phyloP scores from a whole-genome alignment of 2,329 filamentous ascomycete species.

The Hortaea sp. region DNA sequence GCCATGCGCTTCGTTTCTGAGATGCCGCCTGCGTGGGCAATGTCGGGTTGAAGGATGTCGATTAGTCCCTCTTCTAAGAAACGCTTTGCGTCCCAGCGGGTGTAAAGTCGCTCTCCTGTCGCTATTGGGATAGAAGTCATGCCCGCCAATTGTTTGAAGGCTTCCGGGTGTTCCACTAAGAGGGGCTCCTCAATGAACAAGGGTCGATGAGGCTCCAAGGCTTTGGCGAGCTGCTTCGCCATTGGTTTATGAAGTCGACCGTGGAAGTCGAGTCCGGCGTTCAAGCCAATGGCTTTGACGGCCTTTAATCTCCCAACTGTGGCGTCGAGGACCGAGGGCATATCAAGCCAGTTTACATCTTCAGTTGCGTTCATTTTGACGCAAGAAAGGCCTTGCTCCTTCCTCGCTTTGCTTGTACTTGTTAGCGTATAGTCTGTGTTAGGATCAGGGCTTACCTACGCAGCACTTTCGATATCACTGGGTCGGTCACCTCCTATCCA shows the following conservation, averaged over 20 bases:
- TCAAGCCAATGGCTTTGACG: conserved; percentile 60
- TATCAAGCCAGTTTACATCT: conserved; percentile 66
- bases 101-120: conserved; percentile 61
- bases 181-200: conserved; percentile 70
- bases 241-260: conserved; percentile 67
- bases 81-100: conserved; percentile 61
- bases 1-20: conserved; percentile 57
- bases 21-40: conserved; percentile 50
- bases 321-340: conserved; percentile 51
- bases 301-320: conserved; percentile 57
- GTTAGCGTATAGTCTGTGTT: background rate
- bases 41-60: conserved; percentile 64
- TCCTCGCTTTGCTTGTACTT: conserved; percentile 35
- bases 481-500: conserved; percentile 72
- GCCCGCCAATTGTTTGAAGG: conserved; percentile 50
- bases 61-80: conserved; percentile 60
- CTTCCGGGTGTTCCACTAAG: conserved; percentile 58
- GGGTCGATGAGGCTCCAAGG: conserved; percentile 56
- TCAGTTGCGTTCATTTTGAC: conserved; percentile 76
- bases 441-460: conserved; percentile 10
- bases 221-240: conserved; percentile 62
- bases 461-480: conserved; percentile 46
- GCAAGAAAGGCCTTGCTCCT: conserved; percentile 52
- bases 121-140: conserved; percentile 56
- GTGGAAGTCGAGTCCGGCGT: conserved; percentile 69